Evolutionary conservation across 345 rosid genomes (phyloP).

Genomic region (Bruguiera parviflora): DNA sequence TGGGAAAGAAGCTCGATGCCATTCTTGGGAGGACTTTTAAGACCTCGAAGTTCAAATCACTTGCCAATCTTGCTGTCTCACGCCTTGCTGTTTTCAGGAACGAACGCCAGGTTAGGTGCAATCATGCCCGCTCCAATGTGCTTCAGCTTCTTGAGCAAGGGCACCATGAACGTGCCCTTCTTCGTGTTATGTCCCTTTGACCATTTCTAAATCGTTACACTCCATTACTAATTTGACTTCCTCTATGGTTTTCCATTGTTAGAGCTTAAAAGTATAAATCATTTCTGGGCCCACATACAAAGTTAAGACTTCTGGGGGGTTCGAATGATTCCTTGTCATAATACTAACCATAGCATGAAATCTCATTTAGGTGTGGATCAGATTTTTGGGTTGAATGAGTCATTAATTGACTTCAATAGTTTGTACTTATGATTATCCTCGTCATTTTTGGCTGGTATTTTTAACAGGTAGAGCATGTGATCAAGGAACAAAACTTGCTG

Average conservation of each 20-base stretch:
- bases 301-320: too few species aligned
- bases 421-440: not conserved
- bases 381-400: too few species aligned
- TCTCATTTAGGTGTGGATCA: too few species aligned
- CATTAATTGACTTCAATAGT: not conserved
- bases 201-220: too few species aligned
- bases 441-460: not conserved
- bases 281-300: too few species aligned
- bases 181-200: constrained; percentile 40
- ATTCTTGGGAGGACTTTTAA: constrained; percentile 63
- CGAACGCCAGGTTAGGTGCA: constrained; percentile 51
- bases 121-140: constrained; percentile 69
- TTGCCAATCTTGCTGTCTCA: constrained; percentile 53
- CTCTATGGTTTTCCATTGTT: too few species aligned
- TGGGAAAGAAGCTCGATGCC: constrained; percentile 85
- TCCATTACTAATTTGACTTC: too few species aligned
- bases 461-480: constrained; percentile 57
- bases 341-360: too few species aligned
- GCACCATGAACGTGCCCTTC: constrained; percentile 69
- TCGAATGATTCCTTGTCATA: too few species aligned
- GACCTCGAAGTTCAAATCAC: constrained; percentile 57
- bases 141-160: constrained; percentile 71
- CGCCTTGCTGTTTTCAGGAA: constrained; percentile 68
- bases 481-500: constrained; percentile 64
- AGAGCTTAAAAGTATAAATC: too few species aligned